Conservation (phyloP, 192 early-diverging fungal species). For the Mortierella antarctica region DNA sequence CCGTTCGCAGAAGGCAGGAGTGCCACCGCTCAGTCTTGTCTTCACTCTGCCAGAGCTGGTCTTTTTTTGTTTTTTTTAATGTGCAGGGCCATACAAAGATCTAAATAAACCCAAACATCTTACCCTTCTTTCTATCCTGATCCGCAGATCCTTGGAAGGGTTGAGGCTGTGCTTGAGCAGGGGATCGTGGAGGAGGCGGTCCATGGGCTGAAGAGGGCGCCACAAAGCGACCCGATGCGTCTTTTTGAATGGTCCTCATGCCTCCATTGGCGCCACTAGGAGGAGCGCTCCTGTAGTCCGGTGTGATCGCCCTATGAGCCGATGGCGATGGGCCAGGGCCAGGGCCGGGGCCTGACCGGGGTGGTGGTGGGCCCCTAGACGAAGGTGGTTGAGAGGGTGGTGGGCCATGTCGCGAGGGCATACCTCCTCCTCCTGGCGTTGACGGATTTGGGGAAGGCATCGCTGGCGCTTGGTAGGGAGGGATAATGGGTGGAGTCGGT, state of each 20-base stretch:
- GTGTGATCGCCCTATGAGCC: slow-evolving; percentile 24
- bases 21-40: too few species aligned
- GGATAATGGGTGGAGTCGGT: slow-evolving; percentile 46
- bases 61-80: too few species aligned
- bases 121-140: slow-evolving; percentile 36
- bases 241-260: slow-evolving; percentile 52
- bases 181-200: slow-evolving; percentile 18
- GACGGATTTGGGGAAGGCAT: neutral
- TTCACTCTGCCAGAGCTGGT: too few species aligned
- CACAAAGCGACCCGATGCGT: slow-evolving; percentile 45
- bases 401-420: slow-evolving; percentile 4
- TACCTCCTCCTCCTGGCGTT: too few species aligned
- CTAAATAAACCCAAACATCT: slow-evolving; percentile 50
- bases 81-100: too few species aligned
- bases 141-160: slow-evolving; percentile 1
- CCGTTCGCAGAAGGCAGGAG: too few species aligned
- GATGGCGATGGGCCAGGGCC: slow-evolving; percentile 8
- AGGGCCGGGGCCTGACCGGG: slow-evolving; percentile 4
- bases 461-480: slow-evolving; percentile 46
- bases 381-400: neutral
- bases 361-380: slow-evolving; percentile 1
- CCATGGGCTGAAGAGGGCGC: slow-evolving; percentile 24
- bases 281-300: slow-evolving; percentile 12
- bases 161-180: slow-evolving; percentile 13
- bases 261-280: slow-evolving; percentile 4